Evolutionary conservation across 2,329 filamentous ascomycete genomes (phyloP).

Genomic region (Colletotrichum lindemuthianum): DNA sequence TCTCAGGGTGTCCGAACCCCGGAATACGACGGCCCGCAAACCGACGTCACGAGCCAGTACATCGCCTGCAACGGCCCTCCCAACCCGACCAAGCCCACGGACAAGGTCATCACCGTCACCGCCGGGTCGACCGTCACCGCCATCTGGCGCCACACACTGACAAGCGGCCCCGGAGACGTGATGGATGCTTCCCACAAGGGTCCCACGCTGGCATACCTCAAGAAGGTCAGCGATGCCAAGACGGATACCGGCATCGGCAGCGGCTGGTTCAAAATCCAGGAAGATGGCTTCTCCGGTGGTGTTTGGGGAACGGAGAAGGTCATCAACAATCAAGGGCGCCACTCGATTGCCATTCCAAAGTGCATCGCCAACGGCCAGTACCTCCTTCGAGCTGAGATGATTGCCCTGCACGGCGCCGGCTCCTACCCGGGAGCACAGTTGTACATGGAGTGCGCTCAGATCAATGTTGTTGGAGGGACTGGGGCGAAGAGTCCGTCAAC

Average conservation of each 20-base stretch:
- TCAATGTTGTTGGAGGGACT: slow-evolving; percentile 49
- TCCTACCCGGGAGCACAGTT: slow-evolving; percentile 54
- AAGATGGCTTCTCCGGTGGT: slow-evolving; percentile 53
- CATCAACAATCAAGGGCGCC: slow-evolving; percentile 57
- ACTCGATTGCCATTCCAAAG: slow-evolving; percentile 58
- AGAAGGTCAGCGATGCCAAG: slow-evolving; percentile 61
- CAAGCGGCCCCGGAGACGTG: slow-evolving; percentile 55
- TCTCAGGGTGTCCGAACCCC: slow-evolving; percentile 63
- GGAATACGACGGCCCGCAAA: slow-evolving; percentile 55
- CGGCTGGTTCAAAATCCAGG: slow-evolving; percentile 57
- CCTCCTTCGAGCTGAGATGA: slow-evolving; percentile 66
- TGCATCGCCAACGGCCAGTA: slow-evolving; percentile 63
- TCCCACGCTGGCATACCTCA: slow-evolving; percentile 64
- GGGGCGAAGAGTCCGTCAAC: slow-evolving; percentile 45
- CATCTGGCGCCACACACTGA: slow-evolving; percentile 63
- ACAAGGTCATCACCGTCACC: slow-evolving; percentile 56
- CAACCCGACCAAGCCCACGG: slow-evolving; percentile 58
- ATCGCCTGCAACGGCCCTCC: slow-evolving; percentile 63
- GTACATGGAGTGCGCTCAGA: slow-evolving; percentile 58
- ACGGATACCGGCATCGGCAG: slow-evolving; percentile 52
- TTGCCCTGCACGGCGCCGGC: slow-evolving; percentile 61
- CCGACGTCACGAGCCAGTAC: slow-evolving; percentile 58
- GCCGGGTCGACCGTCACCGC: slow-evolving; percentile 59
- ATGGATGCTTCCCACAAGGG: slow-evolving; percentile 63
- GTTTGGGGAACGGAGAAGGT: slow-evolving; percentile 52